These are phyloP conservation scores for Aspergillus uvarum DNA, from an alignment of 2,329 filamentous ascomycete species.

Conservation along the genomic window DNA sequence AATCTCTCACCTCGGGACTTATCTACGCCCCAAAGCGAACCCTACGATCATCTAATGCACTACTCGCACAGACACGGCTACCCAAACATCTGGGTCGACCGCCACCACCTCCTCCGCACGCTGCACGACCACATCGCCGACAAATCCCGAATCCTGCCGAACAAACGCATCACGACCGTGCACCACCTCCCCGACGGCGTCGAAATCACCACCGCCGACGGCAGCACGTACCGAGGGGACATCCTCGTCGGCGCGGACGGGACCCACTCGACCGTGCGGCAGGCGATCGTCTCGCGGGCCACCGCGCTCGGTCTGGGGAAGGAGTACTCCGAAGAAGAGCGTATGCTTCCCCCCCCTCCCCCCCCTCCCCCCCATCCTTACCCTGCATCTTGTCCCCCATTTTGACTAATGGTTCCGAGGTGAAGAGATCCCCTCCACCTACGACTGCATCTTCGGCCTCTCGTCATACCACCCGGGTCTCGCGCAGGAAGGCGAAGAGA, in stretches of 20 bases:
- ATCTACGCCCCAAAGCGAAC: too few relatives aligned
- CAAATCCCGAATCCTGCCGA: conserved; percentile 20
- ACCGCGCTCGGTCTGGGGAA: conserved; percentile 11
- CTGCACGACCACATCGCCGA: conserved; percentile 27
- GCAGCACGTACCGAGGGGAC: conserved; percentile 24
- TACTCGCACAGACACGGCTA: conserved; percentile 21
- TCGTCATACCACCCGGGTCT: conserved; percentile 11
- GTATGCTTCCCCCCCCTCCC: conserved; percentile 5
- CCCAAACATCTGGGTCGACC: conserved; percentile 23
- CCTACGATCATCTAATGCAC: too few relatives aligned
- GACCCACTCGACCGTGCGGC: conserved; percentile 39
- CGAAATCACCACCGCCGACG: conserved; percentile 14
- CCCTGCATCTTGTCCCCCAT: not conserved
- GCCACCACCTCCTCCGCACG: conserved; percentile 24
- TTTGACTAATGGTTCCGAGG: not conserved
- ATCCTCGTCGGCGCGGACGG: conserved; percentile 47
- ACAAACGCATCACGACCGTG: conserved; percentile 15
- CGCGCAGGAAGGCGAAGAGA: not conserved
- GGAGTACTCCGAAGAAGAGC: conserved; percentile 16
- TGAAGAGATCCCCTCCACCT: not conserved
- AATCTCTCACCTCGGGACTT: not conserved
- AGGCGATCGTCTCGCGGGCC: conserved; percentile 31
- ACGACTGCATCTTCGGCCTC: conserved; percentile 5
- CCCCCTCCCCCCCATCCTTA: not conserved
- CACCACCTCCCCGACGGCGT: conserved; percentile 3